Evolutionary conservation across 371 early-diverging fungal species (phyloP).

Genomic region (Apophysomyces elegans): DNA sequence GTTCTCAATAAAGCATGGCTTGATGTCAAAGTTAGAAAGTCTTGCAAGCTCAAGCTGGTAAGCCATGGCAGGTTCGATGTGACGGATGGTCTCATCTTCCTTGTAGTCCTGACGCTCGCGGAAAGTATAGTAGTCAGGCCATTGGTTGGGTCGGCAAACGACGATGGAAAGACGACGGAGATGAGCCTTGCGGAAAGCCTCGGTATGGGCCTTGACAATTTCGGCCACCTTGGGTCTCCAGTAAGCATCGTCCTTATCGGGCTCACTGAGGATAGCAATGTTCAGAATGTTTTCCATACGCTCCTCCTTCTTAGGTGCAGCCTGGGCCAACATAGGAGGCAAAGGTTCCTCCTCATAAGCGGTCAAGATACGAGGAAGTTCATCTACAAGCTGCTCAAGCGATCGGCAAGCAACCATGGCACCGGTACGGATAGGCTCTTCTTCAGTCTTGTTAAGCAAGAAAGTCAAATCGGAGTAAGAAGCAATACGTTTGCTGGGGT

Average conservation of each 20-base stretch:
- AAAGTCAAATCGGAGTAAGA: conserved; percentile 74
- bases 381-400: conserved; percentile 54
- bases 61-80: conserved; percentile 97
- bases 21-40: conserved; percentile 93
- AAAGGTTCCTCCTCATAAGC: conserved; percentile 57
- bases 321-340: conserved; percentile 36
- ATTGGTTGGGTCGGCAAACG: conserved; percentile 79
- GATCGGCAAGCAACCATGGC: conserved; percentile 68
- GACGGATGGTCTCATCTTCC: conserved; percentile 95
- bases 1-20: conserved; percentile 92
- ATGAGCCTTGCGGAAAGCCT: conserved; percentile 71
- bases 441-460: conserved; percentile 66
- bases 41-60: conserved; percentile 95
- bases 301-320: conserved; percentile 21
- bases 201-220: conserved; percentile 57
- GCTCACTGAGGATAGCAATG: conserved; percentile 69
- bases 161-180: conserved; percentile 93
- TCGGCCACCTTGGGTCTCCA: conserved; percentile 66
- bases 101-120: conserved; percentile 83
- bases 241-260: conserved; percentile 65
- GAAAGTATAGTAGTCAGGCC: conserved; percentile 96
- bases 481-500: conserved; percentile 74
- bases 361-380: conserved; percentile 57
- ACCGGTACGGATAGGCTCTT: conserved; percentile 72
- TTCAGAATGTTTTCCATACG: conserved; percentile 82